phyloP scores from a whole-genome alignment of 257 asterid genomes.

The Solanum pimpinellifolium region DNA sequence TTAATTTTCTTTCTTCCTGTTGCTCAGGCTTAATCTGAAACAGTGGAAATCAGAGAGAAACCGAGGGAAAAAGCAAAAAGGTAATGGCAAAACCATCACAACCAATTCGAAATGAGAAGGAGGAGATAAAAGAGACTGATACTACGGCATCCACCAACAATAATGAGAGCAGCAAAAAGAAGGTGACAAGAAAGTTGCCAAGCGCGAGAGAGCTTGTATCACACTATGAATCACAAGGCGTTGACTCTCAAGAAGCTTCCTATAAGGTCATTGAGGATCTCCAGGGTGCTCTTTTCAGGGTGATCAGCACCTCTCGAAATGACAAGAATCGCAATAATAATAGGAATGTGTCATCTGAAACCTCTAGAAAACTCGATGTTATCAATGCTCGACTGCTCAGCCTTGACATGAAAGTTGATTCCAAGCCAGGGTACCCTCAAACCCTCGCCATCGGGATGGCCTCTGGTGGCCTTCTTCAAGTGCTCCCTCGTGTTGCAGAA shows the following conservation, averaged over 20 bases:
- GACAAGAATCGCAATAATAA: constrained; percentile 22
- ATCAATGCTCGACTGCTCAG: constrained; percentile 46
- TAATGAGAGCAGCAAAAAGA: constrained; percentile 1
- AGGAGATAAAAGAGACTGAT: background rate
- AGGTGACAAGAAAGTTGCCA: constrained; percentile 39
- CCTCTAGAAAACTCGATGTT: constrained; percentile 58
- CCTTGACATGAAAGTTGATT: constrained; percentile 66
- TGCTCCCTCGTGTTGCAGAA: constrained; percentile 27
- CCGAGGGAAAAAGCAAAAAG: background rate
- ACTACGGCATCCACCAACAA: background rate
- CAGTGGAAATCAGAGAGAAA: background rate
- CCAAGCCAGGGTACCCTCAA: constrained; percentile 73
- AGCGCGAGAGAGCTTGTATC: constrained; percentile 60
- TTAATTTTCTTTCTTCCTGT: background rate
- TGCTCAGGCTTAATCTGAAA: background rate
- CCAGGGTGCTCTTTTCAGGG: constrained; percentile 62
- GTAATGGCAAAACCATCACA: background rate
- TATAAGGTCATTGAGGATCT: constrained; percentile 73
- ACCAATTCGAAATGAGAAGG: background rate
- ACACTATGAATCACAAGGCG: constrained; percentile 81
- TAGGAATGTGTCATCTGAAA: constrained; percentile 5
- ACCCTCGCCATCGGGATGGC: constrained; percentile 61
- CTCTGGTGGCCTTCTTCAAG: constrained; percentile 31
- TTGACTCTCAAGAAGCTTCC: constrained; percentile 69
- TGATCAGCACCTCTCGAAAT: constrained; percentile 12